phyloP scores from a whole-genome alignment of 1,284 basidiomycete species.

The Laetiporus sulphureus region DNA sequence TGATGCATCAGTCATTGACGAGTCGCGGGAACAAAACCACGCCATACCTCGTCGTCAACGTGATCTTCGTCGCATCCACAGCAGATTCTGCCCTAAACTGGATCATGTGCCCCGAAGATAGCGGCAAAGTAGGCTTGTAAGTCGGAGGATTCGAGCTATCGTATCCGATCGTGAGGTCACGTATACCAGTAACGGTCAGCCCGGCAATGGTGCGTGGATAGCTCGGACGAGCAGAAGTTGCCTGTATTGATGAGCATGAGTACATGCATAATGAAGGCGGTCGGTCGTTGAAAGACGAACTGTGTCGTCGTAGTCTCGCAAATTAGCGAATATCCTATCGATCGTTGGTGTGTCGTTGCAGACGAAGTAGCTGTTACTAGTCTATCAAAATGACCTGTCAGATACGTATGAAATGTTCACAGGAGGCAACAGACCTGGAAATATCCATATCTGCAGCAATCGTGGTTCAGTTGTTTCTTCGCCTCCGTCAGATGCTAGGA shows the following conservation, averaged over 20 bases:
- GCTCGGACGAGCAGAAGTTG: slow-evolving; percentile 19
- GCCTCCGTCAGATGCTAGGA: neutral
- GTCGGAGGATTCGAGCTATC: slow-evolving; percentile 65
- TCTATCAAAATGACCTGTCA: slow-evolving; percentile 33
- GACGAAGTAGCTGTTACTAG: slow-evolving; percentile 77
- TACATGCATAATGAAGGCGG: slow-evolving; percentile 2
- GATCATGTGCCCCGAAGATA: slow-evolving; percentile 81
- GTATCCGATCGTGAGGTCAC: slow-evolving; percentile 73
- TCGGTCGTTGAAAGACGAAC: slow-evolving; percentile 23
- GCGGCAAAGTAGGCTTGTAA: slow-evolving; percentile 56
- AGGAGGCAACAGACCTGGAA: slow-evolving; percentile 38
- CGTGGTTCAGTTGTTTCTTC: slow-evolving; percentile 4
- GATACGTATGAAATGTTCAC: neutral
- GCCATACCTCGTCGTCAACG: slow-evolving; percentile 58
- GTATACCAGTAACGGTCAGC: slow-evolving; percentile 50
- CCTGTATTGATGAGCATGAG: slow-evolving; percentile 8
- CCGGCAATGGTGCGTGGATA: slow-evolving; percentile 63
- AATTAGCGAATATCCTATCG: slow-evolving; percentile 56
- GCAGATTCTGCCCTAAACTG: slow-evolving; percentile 56
- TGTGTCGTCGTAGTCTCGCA: slow-evolving; percentile 47
- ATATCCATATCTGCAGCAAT: slow-evolving; percentile 38
- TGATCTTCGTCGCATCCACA: slow-evolving; percentile 41
- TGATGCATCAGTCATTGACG: slow-evolving; percentile 1
- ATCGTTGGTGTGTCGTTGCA: slow-evolving; percentile 60
- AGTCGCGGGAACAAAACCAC: neutral